Percentiles rank a stretch among this genome's conserved stretches.
These are phyloP conservation scores for Hymenoscyphus fraxineus DNA, from an alignment of 2,329 filamentous ascomycete genomes.

Conservation along the genomic window DNA sequence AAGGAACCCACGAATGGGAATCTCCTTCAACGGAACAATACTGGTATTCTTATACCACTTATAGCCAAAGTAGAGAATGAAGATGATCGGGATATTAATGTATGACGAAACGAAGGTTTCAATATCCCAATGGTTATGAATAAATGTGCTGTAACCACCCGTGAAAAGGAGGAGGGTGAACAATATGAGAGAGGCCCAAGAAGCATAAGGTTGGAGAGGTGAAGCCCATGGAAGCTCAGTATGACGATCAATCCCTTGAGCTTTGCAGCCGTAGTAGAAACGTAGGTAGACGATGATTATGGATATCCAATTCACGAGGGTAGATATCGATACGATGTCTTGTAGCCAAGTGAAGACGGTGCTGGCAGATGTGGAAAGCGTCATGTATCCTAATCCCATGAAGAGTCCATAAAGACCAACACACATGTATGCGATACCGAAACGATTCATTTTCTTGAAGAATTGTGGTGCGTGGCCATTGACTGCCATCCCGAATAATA, in stretches of 20 bases:
- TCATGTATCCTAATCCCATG: constrained; percentile 67
- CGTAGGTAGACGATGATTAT: constrained; percentile 59
- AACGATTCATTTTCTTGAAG: constrained; percentile 52
- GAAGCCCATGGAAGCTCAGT: constrained; percentile 52
- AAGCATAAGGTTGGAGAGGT: constrained; percentile 53
- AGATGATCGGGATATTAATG: constrained; percentile 60
- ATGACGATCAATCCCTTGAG: constrained; percentile 48
- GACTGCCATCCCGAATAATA: constrained; percentile 58
- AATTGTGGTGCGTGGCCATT: constrained; percentile 51
- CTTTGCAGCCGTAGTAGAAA: constrained; percentile 50
- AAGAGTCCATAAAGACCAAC: constrained; percentile 53
- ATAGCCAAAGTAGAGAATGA: constrained; percentile 47
- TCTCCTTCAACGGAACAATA: constrained; percentile 36
- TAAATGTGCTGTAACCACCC: constrained; percentile 50
- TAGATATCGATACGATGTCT: constrained; percentile 59
- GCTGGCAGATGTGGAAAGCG: constrained; percentile 52
- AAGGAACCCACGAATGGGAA: constrained; percentile 39
- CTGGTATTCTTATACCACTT: constrained; percentile 51
- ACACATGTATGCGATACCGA: constrained; percentile 53
- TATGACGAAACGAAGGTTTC: constrained; percentile 60
- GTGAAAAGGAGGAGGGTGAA: constrained; percentile 53
- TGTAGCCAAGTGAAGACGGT: constrained; percentile 65
- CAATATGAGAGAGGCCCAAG: constrained; percentile 48
- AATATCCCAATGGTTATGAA: constrained; percentile 51
- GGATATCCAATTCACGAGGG: constrained; percentile 60